Conservation (phyloP, 2,329 filamentous ascomycete species). For the Fusarium buharicum region DNA sequence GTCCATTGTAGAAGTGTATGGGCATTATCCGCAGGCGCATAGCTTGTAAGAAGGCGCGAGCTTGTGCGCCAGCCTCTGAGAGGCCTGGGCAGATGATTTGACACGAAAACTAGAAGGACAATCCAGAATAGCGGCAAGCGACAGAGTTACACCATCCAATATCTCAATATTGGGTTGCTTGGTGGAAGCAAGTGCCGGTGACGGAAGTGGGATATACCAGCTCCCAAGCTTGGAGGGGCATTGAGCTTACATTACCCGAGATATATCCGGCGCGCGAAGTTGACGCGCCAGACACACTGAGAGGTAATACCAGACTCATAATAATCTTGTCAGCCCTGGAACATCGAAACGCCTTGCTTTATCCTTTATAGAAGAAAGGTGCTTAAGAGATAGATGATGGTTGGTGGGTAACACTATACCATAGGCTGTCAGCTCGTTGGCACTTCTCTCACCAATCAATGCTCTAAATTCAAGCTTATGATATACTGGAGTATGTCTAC, state of each 20-base stretch:
- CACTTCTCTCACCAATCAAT: too few relatives aligned
- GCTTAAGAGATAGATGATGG: too few relatives aligned
- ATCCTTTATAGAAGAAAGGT: too few relatives aligned
- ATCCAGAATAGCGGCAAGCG: background rate
- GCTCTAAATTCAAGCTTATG: too few relatives aligned
- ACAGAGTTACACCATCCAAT: background rate
- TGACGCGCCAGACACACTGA: slow-evolving; percentile 8
- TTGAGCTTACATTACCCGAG: slow-evolving; percentile 37
- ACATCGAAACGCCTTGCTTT: too few relatives aligned
- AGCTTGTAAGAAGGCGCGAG: slow-evolving; percentile 35
- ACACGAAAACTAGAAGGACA: background rate
- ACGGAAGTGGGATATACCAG: slow-evolving; percentile 32
- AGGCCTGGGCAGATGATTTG: slow-evolving; percentile 11
- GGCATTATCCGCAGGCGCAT: slow-evolving; percentile 53
- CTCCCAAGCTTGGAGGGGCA: slow-evolving; percentile 44
- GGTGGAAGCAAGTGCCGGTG: slow-evolving; percentile 18
- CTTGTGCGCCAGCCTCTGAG: slow-evolving; percentile 17
- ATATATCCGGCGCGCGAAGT: slow-evolving; percentile 37
- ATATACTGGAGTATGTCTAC: too few relatives aligned
- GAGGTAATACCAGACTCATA: background rate
- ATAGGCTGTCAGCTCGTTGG: too few relatives aligned
- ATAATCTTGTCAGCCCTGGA: too few relatives aligned
- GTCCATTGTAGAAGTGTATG: slow-evolving; percentile 64
- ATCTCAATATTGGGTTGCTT: slow-evolving; percentile 15
- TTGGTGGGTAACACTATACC: too few relatives aligned